Evolutionary conservation across 805 yeast species (phyloP), one percentile per base, ranked within the genome.

Genomic region (Yarrowia keelungensis): DNA sequence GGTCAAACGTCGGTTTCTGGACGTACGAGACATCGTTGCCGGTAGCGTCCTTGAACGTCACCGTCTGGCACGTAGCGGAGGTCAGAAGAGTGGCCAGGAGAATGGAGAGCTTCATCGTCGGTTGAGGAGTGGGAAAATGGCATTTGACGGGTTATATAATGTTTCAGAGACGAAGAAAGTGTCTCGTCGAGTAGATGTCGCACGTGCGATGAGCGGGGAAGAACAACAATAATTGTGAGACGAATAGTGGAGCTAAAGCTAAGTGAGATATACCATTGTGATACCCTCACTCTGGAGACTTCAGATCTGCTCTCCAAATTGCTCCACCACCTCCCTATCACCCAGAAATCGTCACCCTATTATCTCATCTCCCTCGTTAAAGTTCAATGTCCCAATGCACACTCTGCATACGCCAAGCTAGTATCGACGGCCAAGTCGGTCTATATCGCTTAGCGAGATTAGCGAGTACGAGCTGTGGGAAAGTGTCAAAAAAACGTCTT

Each of bases 351-450:
- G n/a, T n/a, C n/a, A n/a, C n/a, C n/a, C n/a, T n/a, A n/a, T n/a
- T n/a, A n/a, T n/a, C n/a, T 38, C 39, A 8, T 22, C n/a, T 15
- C 12, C 7, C 50, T 46, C 50, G 32, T 36, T 5, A n/a, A 53
- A 51, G 19, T 53, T 53, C 59, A 53, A 53, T 53, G 59, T 53
- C 59, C 59, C 45, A 53, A 53, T 53, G 59, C 59, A 39, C 45
- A 36, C 14, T 12, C 8, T 53, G 59, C 59, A 53, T 16, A 9
- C 12, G 59, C 59, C 43, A 53, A 38, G 43, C 15, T 5, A n/a
- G 1, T 16, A 2, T 1, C 16, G 39, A 9, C 9, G 32, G 26
- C 11, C 12, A 19, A 45, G 26, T 16, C 14, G 49, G n/a, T 45
- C 49, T 45, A 45, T 16, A 45, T 26, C 32, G 32, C 32, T 26